Evolutionary conservation across 352 stramenopile genomes (phyloP), one percentile per base, ranked within the genome.

Genomic region (Phytophthora pluvialis): DNA sequence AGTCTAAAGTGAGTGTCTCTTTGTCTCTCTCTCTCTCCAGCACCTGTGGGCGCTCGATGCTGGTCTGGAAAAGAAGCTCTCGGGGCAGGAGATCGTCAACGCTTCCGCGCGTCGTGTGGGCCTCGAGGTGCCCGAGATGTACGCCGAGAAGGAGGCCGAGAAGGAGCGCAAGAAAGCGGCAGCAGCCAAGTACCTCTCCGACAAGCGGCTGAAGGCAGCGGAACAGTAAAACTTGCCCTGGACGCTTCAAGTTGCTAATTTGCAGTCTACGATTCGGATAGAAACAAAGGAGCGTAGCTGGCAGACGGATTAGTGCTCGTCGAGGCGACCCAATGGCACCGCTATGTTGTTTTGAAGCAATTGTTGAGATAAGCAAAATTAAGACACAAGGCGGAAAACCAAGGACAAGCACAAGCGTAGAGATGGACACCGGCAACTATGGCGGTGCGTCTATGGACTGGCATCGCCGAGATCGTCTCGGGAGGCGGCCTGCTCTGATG

Each of bases 81-180:
- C 78, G 39, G 69, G 79, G 3, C 57, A 90, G 18, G 85, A 94
- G 39, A 89, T 95, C 39, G 85, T 95, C 43, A 76, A 91, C 59
- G 81, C 80, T 15, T 93, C 87, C 18, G 87, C 87, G 21, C 75
- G 80, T 49, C 85, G 83, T 57, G 87, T 95, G 11, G 87, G 87
- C 28, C 80, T 95, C 3, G 64, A 78, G n/a, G 75, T 95, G 46
- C 87, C 87, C 0, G 83, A 95, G 49, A 87, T 78, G 70, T 93
- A 90, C 72, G 77, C 66, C 6, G 84, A 92, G 25, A 84, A 90
- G 59, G 54, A 80, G 45, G 58, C 63, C 12, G 55, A 73, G 16
- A 70, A 77, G 35, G 68, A 75, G 31, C 56, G 52, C 18, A 76
- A 77, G 53, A 60, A 75, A 29, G 68, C 66, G 12, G 75, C 74